Percentiles rank a stretch among this genome's conserved stretches.
Conservation (phyloP, 1,139 yeast species). For the Saccharomycopsis hybrid region DNA sequence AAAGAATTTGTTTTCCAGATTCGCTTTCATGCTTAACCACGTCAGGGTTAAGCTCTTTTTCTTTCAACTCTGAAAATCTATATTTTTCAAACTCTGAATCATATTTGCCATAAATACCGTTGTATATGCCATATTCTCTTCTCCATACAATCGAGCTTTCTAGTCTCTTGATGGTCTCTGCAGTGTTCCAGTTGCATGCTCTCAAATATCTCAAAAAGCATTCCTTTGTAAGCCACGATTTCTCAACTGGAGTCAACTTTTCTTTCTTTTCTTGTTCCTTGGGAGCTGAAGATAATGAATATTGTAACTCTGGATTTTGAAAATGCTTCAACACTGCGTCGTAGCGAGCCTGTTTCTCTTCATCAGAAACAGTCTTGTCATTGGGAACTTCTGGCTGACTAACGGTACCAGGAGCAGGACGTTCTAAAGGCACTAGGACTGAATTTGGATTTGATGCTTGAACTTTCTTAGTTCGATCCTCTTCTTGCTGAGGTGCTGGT, state of each 20-base stretch:
- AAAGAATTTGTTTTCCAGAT: conserved; percentile 82
- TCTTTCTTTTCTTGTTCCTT: conserved; percentile 27
- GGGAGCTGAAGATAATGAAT: conserved; percentile 33
- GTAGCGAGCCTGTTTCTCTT: conserved; percentile 55
- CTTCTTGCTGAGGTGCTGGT: neutral
- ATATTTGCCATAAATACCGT: conserved; percentile 36
- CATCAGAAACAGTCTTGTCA: conserved; percentile 21
- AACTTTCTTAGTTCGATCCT: too few relatives aligned
- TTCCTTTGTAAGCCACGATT: conserved; percentile 87
- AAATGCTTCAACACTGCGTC: conserved; percentile 53
- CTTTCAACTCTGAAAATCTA: conserved; percentile 12
- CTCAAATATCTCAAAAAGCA: conserved; percentile 81
- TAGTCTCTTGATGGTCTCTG: conserved; percentile 66
- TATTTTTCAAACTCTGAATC: conserved; percentile 20
- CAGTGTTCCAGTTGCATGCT: conserved; percentile 83
- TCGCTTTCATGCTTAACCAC: conserved; percentile 63
- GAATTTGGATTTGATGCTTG: too few relatives aligned
- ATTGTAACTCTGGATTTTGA: conserved; percentile 37
- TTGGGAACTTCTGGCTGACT: conserved; percentile 21
- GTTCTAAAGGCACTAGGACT: conserved; percentile 18
- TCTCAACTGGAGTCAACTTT: conserved; percentile 54
- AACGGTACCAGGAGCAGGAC: conserved; percentile 17
- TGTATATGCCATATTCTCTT: conserved; percentile 79
- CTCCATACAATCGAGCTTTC: conserved; percentile 83
- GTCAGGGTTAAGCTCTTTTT: conserved; percentile 49